Conservation (phyloP, 371 early-diverging fungal species). For the Nosema muscidifuracis region DNA sequence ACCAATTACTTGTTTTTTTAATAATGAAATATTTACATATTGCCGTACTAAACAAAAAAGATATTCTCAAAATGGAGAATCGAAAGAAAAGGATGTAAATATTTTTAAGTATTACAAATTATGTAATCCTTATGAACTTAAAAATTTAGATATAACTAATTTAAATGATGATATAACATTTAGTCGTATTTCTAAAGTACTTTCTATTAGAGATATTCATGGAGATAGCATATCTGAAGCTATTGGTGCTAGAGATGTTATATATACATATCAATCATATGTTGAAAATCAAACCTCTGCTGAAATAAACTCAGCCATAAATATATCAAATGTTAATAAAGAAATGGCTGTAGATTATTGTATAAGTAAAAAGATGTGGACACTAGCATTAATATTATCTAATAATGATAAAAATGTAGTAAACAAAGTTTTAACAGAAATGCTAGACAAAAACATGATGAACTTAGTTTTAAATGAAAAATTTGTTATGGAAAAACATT, state of each 20-base stretch:
- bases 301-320: background rate
- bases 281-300: background rate
- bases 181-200: background rate
- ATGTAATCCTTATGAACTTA: background rate
- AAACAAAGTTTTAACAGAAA: background rate
- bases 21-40: background rate
- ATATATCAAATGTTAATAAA: background rate
- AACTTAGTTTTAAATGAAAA: background rate
- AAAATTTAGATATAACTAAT: background rate
- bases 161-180: background rate
- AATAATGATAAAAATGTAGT: background rate
- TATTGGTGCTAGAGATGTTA: background rate
- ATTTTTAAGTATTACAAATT: background rate
- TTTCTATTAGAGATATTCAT: background rate
- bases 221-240: background rate
- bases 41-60: background rate
- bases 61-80: background rate
- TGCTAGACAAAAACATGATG: background rate
- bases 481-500: slow-evolving; percentile 3
- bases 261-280: background rate
- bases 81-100: background rate
- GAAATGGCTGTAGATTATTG: background rate
- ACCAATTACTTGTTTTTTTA: background rate
- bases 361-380: slow-evolving; percentile 1
- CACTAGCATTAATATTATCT: background rate